Evolutionary conservation across 163 green algal species (phyloP), one percentile per base, ranked within the genome.

Genomic region (Scenedesmus sp.): DNA sequence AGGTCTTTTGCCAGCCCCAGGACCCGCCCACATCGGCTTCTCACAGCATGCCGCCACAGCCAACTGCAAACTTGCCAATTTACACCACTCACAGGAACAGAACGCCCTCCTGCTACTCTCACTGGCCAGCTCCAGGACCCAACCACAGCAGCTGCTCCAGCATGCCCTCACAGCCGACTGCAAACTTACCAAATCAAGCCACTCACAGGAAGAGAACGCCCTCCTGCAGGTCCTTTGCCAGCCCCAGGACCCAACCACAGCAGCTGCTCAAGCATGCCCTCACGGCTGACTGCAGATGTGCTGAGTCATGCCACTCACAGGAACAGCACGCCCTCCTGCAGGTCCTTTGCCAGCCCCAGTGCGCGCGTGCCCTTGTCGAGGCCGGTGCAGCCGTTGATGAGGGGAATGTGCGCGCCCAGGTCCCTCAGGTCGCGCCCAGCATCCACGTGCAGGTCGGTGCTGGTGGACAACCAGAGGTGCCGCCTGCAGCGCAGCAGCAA

Each of bases 251-350:
- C n/a, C n/a, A n/a, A n/a, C n/a, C 22, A 98, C 56, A 68, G 33
- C 12, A 16, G 35, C 70, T 81, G 26, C 35, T 7, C 26, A 0
- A 43, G 10, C 7, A 79, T 43, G 16, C 61, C n/a, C n/a, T n/a
- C n/a, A 33, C 13, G n/a, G 56, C 56, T n/a, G n/a, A 20, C n/a
- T n/a, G n/a, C n/a, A n/a, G n/a, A n/a, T n/a, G n/a, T n/a, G n/a
- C n/a, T n/a, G n/a, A n/a, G n/a, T n/a, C n/a, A n/a, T n/a, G n/a
- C n/a, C n/a, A n/a, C n/a, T n/a, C n/a, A 95, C 94, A 97, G 91
- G 86, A 97, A 97, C 35, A 98, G 90, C 68, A 98, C 96, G 26
- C 97, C 98, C 81, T 99, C 97, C 82, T 96, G 91, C 90, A 97
- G 87, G 91, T 98, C 96, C 88, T 94, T 93, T 44, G 89, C 85